Conservation (phyloP, 2,329 filamentous ascomycete genomes). For the Penicillium verrucosum region DNA sequence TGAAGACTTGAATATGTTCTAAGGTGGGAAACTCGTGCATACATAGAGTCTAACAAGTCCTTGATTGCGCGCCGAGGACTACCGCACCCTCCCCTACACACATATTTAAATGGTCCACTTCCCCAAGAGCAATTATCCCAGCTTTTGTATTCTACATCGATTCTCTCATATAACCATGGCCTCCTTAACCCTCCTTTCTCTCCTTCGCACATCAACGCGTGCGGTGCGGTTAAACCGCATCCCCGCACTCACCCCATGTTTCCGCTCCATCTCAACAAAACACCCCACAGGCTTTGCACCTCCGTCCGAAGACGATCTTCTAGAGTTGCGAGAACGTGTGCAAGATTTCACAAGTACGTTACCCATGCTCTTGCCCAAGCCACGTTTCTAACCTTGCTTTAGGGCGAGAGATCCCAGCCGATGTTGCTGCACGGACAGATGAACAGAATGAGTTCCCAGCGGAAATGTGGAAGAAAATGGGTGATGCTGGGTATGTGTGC, state of each 20-base stretch:
- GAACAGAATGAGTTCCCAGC: conserved; percentile 81
- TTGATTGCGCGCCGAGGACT: conserved; percentile 19
- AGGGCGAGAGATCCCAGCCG: conserved; percentile 79
- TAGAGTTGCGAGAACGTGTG: conserved; percentile 77
- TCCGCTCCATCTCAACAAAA: conserved; percentile 60
- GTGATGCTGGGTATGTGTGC: conserved; percentile 65
- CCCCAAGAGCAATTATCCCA: background rate
- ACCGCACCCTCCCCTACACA: conserved; percentile 11
- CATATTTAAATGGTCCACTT: background rate
- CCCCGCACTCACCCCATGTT: conserved; percentile 29
- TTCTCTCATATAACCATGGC: conserved; percentile 29
- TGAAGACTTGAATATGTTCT: background rate
- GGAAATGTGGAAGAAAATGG: conserved; percentile 90
- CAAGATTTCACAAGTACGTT: conserved; percentile 72
- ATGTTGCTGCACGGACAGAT: conserved; percentile 80
- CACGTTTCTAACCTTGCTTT: conserved; percentile 2
- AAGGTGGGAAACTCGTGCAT: background rate
- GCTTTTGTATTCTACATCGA: background rate
- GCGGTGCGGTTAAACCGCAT: conserved; percentile 29
- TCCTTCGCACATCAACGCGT: conserved; percentile 35
- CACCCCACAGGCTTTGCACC: conserved; percentile 63
- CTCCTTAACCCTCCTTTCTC: conserved; percentile 29
- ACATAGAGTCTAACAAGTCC: background rate
- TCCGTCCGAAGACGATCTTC: conserved; percentile 68
- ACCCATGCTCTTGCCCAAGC: background rate